Conservation (phyloP, 1,284 basidiomycete genomes). For the Cutaneotrichosporon sp. region DNA sequence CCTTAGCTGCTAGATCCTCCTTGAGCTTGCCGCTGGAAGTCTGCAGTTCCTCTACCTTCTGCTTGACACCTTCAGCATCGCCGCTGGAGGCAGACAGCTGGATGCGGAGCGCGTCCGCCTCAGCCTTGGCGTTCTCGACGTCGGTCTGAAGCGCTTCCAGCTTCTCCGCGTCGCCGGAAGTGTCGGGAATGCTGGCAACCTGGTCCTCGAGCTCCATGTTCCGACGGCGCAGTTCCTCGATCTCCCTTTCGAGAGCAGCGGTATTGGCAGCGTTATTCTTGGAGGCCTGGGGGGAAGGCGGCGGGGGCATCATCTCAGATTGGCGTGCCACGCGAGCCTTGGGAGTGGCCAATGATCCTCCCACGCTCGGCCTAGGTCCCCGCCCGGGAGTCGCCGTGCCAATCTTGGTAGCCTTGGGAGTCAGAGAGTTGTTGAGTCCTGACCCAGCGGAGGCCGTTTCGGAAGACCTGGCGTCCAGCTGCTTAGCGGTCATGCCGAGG, state of each 20-base stretch:
- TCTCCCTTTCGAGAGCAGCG: constrained; percentile 46
- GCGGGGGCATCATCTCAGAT: constrained; percentile 52
- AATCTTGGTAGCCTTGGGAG: constrained; percentile 37
- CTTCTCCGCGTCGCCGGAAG: constrained; percentile 6
- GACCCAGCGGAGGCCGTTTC: constrained; percentile 20
- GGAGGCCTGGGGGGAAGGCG: constrained; percentile 46
- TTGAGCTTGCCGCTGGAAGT: constrained; percentile 34
- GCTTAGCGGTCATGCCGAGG: constrained; percentile 72
- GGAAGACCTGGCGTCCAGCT: constrained; percentile 58
- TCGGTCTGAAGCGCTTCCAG: constrained; percentile 34
- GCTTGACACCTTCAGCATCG: constrained; percentile 42
- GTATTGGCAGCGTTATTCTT: constrained; percentile 17
- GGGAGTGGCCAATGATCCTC: constrained; percentile 45
- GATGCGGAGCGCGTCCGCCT: constrained; percentile 36
- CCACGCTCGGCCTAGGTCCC: constrained; percentile 42
- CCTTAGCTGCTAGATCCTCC: constrained; percentile 35
- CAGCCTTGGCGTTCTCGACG: constrained; percentile 31
- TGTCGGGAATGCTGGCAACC: constrained; percentile 1
- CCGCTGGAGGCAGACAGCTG: constrained; percentile 42
- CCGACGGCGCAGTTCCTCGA: constrained; percentile 36
- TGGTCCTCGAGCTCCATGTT: constrained; percentile 43
- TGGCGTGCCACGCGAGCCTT: constrained; percentile 37
- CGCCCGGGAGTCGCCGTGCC: constrained; percentile 39
- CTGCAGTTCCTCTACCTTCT: constrained; percentile 40
- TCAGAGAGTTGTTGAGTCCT: constrained; percentile 25